phyloP scores from a whole-genome alignment of 2,329 filamentous ascomycete genomes.

The Endocalyx cinctus region DNA sequence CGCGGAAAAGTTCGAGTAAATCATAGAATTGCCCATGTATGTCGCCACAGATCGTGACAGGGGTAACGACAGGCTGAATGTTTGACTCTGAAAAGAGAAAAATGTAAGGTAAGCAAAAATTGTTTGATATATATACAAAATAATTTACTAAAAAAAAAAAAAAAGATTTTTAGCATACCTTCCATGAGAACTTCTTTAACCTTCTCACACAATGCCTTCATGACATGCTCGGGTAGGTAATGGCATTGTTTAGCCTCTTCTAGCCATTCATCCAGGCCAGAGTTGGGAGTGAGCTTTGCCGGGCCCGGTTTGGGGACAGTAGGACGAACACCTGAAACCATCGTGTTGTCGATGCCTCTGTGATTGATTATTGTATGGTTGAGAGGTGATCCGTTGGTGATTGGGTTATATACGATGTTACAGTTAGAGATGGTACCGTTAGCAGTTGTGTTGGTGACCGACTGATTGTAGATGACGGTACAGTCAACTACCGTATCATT shows the following conservation, averaged over 20 bases:
- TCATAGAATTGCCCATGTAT: conserved; percentile 99
- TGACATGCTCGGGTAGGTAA: conserved; percentile 90
- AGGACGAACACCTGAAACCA: conserved; percentile 20
- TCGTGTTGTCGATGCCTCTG: conserved; percentile 6
- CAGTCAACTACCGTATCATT: too few species aligned
- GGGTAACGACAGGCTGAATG: conserved; percentile 94
- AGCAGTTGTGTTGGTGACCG: too few species aligned
- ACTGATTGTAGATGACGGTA: too few species aligned
- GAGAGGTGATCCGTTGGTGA: conserved; percentile 3
- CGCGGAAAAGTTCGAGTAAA: conserved; percentile 90
- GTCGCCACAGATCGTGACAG: conserved; percentile 95
- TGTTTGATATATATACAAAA: background rate
- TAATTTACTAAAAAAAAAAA: background rate
- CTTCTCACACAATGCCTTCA: conserved; percentile 98
- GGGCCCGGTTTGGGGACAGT: conserved; percentile 85
- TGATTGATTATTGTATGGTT: conserved; percentile 1
- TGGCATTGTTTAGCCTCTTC: conserved; percentile 96
- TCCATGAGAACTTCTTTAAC: conserved; percentile 99
- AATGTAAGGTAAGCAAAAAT: conserved; percentile 1
- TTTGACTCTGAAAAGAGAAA: conserved; percentile 69
- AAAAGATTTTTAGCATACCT: conserved; percentile 47
- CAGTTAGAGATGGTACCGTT: conserved; percentile 3
- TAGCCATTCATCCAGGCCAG: conserved; percentile 92
- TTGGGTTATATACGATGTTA: conserved; percentile 4
- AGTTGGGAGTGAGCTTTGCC: conserved; percentile 75